Conservation (phyloP, 2,329 filamentous ascomycete species). For the Sporothrix schenckii region DNA sequence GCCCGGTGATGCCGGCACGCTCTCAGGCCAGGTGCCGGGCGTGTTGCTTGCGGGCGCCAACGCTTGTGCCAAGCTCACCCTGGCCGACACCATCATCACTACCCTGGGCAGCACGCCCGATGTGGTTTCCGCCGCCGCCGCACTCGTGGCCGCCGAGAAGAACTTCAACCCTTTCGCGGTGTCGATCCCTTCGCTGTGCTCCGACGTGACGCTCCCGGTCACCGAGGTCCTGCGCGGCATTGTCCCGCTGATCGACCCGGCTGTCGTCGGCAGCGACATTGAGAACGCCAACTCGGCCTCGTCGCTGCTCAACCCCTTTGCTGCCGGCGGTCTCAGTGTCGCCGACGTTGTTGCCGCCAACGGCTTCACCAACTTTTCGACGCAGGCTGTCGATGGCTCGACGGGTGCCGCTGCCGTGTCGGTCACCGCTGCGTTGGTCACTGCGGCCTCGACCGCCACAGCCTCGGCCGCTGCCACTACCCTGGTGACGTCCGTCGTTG, state of each 20-base stretch:
- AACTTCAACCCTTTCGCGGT: slow-evolving; percentile 56
- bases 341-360: slow-evolving; percentile 65
- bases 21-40: slow-evolving; percentile 63
- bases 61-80: slow-evolving; percentile 65
- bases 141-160: slow-evolving; percentile 36
- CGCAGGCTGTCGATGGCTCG: slow-evolving; percentile 41
- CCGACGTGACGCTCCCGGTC: slow-evolving; percentile 62
- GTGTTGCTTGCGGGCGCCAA: slow-evolving; percentile 66
- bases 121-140: slow-evolving; percentile 60
- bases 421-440: slow-evolving; percentile 30
- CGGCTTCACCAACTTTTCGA: slow-evolving; percentile 65
- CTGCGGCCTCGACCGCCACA: neutral
- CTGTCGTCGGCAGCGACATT: slow-evolving; percentile 57
- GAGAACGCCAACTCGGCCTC: slow-evolving; percentile 63
- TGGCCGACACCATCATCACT: slow-evolving; percentile 65
- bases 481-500: slow-evolving; percentile 1
- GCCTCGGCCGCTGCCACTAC: slow-evolving; percentile 1
- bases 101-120: slow-evolving; percentile 61
- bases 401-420: slow-evolving; percentile 42
- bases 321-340: slow-evolving; percentile 63
- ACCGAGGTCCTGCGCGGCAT: slow-evolving; percentile 66
- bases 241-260: slow-evolving; percentile 67
- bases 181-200: slow-evolving; percentile 64
- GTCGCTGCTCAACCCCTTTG: slow-evolving; percentile 58
- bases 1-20: slow-evolving; percentile 64